A percentile compares a stretch with the other conserved stretches of the same genome.
Evolutionary conservation across 2,329 filamentous ascomycete species (phyloP).

Genomic region (Keithomyces neogunnii): DNA sequence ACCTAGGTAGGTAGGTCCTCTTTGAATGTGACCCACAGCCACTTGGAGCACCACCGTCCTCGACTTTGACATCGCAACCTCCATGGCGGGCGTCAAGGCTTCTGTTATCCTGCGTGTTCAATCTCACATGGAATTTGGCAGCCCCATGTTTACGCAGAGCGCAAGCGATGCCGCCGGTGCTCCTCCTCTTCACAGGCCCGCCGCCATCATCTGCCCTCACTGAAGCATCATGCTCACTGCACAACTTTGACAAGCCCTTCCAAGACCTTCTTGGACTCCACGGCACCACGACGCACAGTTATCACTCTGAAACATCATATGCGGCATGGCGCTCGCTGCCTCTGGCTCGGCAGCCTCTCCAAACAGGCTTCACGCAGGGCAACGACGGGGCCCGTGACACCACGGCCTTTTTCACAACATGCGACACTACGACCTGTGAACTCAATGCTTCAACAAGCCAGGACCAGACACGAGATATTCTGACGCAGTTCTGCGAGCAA

Average conservation of each 20-base stretch:
- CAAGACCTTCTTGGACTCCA: slow-evolving; percentile 16
- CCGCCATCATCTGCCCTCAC: slow-evolving; percentile 21
- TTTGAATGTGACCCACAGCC: too few relatives aligned
- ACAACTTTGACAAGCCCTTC: slow-evolving; percentile 17
- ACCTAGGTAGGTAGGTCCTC: too few relatives aligned
- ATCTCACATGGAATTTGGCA: too few relatives aligned
- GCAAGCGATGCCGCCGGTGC: slow-evolving; percentile 10
- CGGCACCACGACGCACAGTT: background rate
- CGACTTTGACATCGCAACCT: too few relatives aligned
- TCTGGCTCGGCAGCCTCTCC: slow-evolving; percentile 34
- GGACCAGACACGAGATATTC: slow-evolving; percentile 29
- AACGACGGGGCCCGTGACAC: slow-evolving; percentile 23
- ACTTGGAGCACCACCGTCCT: too few relatives aligned
- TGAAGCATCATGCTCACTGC: slow-evolving; percentile 21
- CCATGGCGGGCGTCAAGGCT: too few relatives aligned
- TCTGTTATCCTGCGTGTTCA: too few relatives aligned
- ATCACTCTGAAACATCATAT: slow-evolving; percentile 7
- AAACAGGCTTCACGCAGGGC: slow-evolving; percentile 44
- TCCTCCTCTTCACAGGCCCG: slow-evolving; percentile 31
- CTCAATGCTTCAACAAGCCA: slow-evolving; percentile 9
- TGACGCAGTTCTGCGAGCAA: slow-evolving; percentile 67
- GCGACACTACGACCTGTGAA: slow-evolving; percentile 25
- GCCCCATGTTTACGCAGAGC: too few relatives aligned
- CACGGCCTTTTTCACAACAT: slow-evolving; percentile 39
- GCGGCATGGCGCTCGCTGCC: slow-evolving; percentile 48